Percentiles rank a stretch among this genome's conserved stretches.
Evolutionary conservation across 176 grass and related monocot genomes (phyloP).

Genomic region (Melocanna baccifera): DNA sequence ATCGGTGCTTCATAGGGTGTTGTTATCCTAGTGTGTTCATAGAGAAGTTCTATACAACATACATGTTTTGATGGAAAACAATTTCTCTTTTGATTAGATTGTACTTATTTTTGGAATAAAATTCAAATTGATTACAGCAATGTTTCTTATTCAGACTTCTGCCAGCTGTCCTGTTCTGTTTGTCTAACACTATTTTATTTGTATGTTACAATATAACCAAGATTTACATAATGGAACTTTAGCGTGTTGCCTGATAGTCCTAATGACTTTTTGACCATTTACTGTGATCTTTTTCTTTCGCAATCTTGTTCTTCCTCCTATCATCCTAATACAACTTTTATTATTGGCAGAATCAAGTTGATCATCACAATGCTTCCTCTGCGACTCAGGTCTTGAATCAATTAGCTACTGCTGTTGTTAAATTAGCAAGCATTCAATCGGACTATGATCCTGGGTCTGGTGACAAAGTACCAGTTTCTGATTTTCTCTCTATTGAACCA

Average conservation of each 20-base stretch:
- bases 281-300: not conserved
- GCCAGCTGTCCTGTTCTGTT: constrained; percentile 17
- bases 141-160: constrained; percentile 15
- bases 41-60: not conserved
- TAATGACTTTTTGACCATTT: constrained; percentile 13
- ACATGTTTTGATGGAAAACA: not conserved
- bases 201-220: constrained; percentile 1
- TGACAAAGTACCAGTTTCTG: constrained; percentile 50
- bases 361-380: constrained; percentile 78
- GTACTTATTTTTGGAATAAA: not conserved
- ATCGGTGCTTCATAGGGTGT: too few species aligned
- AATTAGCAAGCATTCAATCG: constrained; percentile 48
- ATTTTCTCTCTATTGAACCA: constrained; percentile 89
- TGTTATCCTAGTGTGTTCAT: not conserved
- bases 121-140: not conserved
- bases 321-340: constrained; percentile 15
- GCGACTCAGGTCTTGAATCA: constrained; percentile 76
- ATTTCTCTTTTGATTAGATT: not conserved
- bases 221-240: constrained; percentile 1
- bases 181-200: not conserved
- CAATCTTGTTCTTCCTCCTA: constrained; percentile 20
- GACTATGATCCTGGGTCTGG: constrained; percentile 44
- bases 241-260: not conserved
- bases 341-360: constrained; percentile 69
- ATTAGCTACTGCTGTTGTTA: constrained; percentile 74